Base-by-base conservation (phyloP, 2,329 filamentous ascomycete species). In the Onygenales sp. region DNA sequence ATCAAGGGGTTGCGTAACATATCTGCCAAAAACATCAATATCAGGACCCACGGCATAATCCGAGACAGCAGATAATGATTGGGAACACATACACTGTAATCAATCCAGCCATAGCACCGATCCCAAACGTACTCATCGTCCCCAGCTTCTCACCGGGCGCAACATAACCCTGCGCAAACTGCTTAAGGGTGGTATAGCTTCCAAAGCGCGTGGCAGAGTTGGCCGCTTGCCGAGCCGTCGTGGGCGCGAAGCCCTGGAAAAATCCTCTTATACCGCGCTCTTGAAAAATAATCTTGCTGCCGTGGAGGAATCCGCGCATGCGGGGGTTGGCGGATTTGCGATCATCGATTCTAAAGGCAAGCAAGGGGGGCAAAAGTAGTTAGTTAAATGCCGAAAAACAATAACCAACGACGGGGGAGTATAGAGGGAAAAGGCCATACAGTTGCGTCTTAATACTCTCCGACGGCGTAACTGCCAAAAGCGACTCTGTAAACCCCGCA, bases 391-490 rank as follows among this genome's bases (percentile, higher is more conserved):
- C 2, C 6, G 31, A 8, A 34, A 8, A 14, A 9, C 10, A 6
- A 2, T 2, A 9, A 21, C 17, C 17, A 21, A 21, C 39, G 21
- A 40, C 7, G 33, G 32, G 17, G 14, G 8, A 37, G n/a, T 4
- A 27, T 10, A 34, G 11, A 6, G 6, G 4, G 21, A 4, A 27
- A 37, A 59, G 46, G 49, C 69, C 75, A 52, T 67, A 87, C 80
- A 98, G 76, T 61, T 94, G 94, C 49, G 93, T 98, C 78, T 98
- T 98, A 73, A 98, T 96, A 64, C 88, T 94, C 74, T 98, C 93
- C 55, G 94, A 96, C 0, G 93, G 93, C 36, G 93, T 98, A 36
- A 98, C 93, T 9, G 93, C 93, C 2, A 98, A 74, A 50, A 96
- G 74, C 3, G 88, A 94, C 74, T 98, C 93, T 2, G 92, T 97